phyloP scores from a whole-genome alignment of 352 stramenopile species.

The Globisporangium nodosum region DNA sequence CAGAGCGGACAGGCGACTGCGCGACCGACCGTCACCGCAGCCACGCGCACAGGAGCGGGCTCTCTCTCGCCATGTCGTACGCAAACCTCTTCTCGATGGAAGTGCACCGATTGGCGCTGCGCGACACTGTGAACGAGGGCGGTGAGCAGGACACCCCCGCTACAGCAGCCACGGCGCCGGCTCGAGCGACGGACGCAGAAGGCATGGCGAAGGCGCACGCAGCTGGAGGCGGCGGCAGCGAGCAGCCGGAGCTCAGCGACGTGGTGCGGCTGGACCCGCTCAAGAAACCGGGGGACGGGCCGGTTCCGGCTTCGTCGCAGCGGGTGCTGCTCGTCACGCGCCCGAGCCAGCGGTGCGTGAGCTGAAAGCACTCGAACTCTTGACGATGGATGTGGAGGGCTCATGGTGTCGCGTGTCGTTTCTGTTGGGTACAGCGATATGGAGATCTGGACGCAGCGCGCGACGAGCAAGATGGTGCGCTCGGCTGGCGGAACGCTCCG shows the following conservation, averaged over 20 bases:
- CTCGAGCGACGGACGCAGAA: neutral
- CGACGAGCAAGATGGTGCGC: constrained; percentile 69
- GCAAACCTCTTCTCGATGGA: constrained; percentile 34
- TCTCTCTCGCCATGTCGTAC: constrained; percentile 12
- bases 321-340: constrained; percentile 68
- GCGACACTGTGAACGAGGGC: constrained; percentile 61
- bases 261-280: constrained; percentile 12
- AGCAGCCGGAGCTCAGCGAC: constrained; percentile 12
- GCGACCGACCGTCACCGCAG: no score
- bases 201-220: neutral
- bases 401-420: neutral
- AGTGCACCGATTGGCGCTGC: constrained; percentile 60
- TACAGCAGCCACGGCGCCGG: neutral
- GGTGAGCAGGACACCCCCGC: constrained; percentile 16
- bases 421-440: constrained; percentile 42
- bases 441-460: constrained; percentile 74
- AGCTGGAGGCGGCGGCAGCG: neutral
- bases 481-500: constrained; percentile 41
- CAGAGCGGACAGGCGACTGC: neutral
- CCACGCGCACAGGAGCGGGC: neutral
- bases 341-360: constrained; percentile 52
- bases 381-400: neutral
- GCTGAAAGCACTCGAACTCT: neutral
- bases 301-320: constrained; percentile 19
- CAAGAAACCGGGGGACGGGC: neutral